Evolutionary conservation across 2,329 filamentous ascomycete genomes (phyloP).

Genomic region (Phialocephala sp.): DNA sequence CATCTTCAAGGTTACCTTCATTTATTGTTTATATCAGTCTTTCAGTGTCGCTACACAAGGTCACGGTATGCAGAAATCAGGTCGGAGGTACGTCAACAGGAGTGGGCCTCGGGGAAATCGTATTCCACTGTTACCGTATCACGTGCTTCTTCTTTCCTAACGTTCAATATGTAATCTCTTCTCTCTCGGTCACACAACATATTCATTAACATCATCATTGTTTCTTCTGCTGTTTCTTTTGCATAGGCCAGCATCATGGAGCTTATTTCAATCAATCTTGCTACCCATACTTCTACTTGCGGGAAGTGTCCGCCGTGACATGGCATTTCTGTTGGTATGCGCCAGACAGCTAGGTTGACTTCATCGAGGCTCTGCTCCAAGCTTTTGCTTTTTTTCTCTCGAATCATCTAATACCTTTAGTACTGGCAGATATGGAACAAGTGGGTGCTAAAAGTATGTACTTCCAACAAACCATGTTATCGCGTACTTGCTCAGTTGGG

Average conservation of each 20-base stretch:
- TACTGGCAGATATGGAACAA: neutral
- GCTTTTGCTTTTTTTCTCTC: neutral
- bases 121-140: neutral
- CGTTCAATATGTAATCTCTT: neutral
- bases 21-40: neutral
- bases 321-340: neutral
- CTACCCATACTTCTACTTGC: neutral
- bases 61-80: neutral
- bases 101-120: neutral
- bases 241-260: neutral
- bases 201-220: too few relatives aligned
- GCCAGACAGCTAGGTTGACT: neutral
- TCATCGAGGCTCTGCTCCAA: neutral
- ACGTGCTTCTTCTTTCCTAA: neutral
- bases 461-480: neutral
- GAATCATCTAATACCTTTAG: neutral
- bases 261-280: neutral
- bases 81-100: neutral
- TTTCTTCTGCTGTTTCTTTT: neutral
- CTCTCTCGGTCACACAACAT: neutral
- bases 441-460: neutral
- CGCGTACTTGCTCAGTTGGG: neutral
- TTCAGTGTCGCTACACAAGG: neutral
- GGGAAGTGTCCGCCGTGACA: neutral
- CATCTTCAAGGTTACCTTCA: neutral